These are phyloP conservation scores for Grosmannia clavigera DNA, from an alignment of 2,329 filamentous ascomycete species.

Conservation along the genomic window DNA sequence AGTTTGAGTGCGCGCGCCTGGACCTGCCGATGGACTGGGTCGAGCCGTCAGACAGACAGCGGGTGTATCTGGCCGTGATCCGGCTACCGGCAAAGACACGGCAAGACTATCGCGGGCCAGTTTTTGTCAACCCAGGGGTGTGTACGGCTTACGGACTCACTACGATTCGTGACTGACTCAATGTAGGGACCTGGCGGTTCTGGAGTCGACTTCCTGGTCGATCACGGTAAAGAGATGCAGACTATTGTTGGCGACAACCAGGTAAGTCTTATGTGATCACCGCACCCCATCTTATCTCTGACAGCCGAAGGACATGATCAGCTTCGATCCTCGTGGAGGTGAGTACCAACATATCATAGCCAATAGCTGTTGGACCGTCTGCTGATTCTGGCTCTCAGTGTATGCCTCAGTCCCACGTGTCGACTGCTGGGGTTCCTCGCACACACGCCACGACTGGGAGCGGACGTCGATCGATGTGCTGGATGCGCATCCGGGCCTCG, in stretches of 20 bases:
- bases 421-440: conserved; percentile 34
- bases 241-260: conserved; percentile 33
- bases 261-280: conserved; percentile 16
- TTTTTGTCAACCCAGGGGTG: conserved; percentile 27
- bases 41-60: conserved; percentile 19
- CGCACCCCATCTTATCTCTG: not conserved
- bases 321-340: conserved; percentile 37
- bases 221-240: conserved; percentile 23
- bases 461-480: conserved; percentile 29
- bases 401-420: conserved; percentile 35
- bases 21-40: conserved; percentile 28
- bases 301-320: conserved; percentile 28
- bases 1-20: conserved; percentile 24
- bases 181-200: conserved; percentile 34
- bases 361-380: not conserved
- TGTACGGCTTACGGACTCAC: not conserved
- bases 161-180: not conserved
- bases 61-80: conserved; percentile 23
- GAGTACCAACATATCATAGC: conserved; percentile 4
- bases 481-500: conserved; percentile 32
- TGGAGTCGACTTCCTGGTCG: conserved; percentile 22
- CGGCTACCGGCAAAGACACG: conserved; percentile 19
- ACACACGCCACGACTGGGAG: conserved; percentile 29
- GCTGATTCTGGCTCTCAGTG: conserved; percentile 16
- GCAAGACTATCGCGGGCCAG: conserved; percentile 18